Evolutionary conservation across 176 grass and related monocot genomes (phyloP).

Genomic region (Alopecurus myosuroides): DNA sequence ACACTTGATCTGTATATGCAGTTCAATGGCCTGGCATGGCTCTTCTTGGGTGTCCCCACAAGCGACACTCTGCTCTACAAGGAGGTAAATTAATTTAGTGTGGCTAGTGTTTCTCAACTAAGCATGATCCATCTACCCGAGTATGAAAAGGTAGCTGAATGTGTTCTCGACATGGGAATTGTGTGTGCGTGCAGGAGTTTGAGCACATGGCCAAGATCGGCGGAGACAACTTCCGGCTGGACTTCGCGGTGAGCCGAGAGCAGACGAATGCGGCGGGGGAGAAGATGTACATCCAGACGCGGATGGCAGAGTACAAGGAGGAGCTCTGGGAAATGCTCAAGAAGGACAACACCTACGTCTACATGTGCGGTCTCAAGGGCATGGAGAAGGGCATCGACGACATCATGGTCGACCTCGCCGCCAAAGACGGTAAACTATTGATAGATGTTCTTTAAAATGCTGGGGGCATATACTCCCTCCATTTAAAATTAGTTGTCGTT

Average conservation of each 20-base stretch:
- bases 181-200: conserved; percentile 41
- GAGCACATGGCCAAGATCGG: conserved; percentile 71
- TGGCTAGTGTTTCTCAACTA: neutral
- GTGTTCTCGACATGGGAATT: neutral
- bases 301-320: conserved; percentile 83
- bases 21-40: conserved; percentile 88
- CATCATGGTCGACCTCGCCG: conserved; percentile 71
- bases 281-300: conserved; percentile 99
- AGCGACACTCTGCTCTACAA: conserved; percentile 86
- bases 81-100: conserved; percentile 34
- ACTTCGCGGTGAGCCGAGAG: conserved; percentile 91
- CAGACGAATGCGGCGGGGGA: conserved; percentile 81
- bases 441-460: neutral
- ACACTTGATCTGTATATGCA: neutral
- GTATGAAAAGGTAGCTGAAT: neutral
- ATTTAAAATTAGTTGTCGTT: too few species aligned
- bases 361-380: conserved; percentile 91
- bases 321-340: conserved; percentile 90
- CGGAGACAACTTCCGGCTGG: conserved; percentile 69
- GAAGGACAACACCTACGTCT: conserved; percentile 93
- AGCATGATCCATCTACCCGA: neutral
- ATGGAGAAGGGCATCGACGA: conserved; percentile 99
- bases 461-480: too few species aligned
- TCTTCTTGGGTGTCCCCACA: conserved; percentile 88
- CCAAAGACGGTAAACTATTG: conserved; percentile 37